These are phyloP conservation scores for Neofusicoccum sp. DNA, from an alignment of 2,329 filamentous ascomycete species.

Conservation along the genomic window DNA sequence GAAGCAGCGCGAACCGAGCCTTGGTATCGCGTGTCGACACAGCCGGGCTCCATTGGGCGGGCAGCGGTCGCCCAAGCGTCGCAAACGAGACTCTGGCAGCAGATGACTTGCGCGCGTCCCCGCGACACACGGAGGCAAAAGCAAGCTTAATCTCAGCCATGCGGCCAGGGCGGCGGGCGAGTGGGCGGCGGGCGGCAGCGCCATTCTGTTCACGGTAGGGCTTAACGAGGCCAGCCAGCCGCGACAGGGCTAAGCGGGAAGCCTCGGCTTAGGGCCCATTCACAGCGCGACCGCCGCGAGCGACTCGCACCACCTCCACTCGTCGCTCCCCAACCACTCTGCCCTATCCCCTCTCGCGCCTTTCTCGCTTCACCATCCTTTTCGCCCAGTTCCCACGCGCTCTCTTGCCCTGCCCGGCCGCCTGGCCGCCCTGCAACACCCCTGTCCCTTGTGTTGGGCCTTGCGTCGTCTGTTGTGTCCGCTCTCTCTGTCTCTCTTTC, in stretches of 20 bases:
- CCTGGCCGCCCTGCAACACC: neutral
- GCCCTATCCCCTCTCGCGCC: neutral
- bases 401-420: neutral
- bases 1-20: too few relatives aligned
- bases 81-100: neutral
- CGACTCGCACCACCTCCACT: constrained; percentile 8
- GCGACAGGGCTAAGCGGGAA: constrained; percentile 11
- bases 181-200: neutral
- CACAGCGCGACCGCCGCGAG: neutral
- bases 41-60: neutral
- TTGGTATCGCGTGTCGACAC: constrained; percentile 1
- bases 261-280: neutral
- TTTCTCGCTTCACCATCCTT: neutral
- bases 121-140: too few relatives aligned
- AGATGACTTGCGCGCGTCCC: too few relatives aligned
- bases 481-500: neutral
- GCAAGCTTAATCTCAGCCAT: too few relatives aligned
- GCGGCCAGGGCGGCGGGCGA: too few relatives aligned
- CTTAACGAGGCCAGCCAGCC: neutral
- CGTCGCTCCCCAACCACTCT: neutral
- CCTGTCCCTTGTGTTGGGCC: neutral
- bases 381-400: neutral
- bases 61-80: neutral
- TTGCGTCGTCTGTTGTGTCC: neutral
- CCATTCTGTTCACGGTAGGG: neutral